phyloP scores from a whole-genome alignment of 2,329 filamentous ascomycete species.

The Aspergillus ibericus region DNA sequence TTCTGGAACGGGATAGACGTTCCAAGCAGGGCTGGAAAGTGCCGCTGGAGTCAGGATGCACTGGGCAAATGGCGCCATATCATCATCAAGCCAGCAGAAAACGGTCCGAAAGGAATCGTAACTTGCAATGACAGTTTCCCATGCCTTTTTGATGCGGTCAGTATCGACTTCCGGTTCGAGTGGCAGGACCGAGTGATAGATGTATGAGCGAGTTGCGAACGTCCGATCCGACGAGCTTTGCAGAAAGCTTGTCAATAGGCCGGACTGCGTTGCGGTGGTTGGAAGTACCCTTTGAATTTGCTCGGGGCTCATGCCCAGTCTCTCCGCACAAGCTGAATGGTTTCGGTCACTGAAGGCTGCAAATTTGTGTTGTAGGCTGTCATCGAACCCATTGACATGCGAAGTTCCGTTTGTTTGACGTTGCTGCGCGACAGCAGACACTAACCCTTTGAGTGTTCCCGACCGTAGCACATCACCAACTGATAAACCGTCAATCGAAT shows the following conservation, averaged over 20 bases:
- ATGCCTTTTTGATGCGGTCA: constrained; percentile 24
- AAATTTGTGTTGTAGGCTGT: constrained; percentile 6
- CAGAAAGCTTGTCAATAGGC: constrained; percentile 37
- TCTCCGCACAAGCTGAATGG: constrained; percentile 18
- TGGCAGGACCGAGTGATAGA: constrained; percentile 32
- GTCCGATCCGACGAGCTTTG: constrained; percentile 19
- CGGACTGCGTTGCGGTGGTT: constrained; percentile 37
- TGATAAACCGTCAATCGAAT: constrained; percentile 23
- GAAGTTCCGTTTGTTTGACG: not conserved
- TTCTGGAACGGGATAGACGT: constrained; percentile 14
- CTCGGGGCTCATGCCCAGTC: constrained; percentile 13
- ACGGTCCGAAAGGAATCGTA: constrained; percentile 36
- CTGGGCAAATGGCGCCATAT: constrained; percentile 38
- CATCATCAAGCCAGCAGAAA: constrained; percentile 35
- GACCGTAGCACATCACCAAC: constrained; percentile 32
- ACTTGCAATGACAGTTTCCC: constrained; percentile 23
- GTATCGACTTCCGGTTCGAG: constrained; percentile 25
- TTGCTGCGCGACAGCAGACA: constrained; percentile 17
- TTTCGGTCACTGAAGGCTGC: constrained; percentile 22
- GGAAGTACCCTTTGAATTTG: constrained; percentile 33
- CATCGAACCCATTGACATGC: not conserved
- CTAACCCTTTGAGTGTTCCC: constrained; percentile 26
- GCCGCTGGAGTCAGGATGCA: constrained; percentile 26
- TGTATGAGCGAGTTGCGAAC: constrained; percentile 27
- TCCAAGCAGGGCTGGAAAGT: constrained; percentile 14